Base-by-base conservation (phyloP, 2,329 filamentous ascomycete genomes). In the Trichoderma aggressivum region DNA sequence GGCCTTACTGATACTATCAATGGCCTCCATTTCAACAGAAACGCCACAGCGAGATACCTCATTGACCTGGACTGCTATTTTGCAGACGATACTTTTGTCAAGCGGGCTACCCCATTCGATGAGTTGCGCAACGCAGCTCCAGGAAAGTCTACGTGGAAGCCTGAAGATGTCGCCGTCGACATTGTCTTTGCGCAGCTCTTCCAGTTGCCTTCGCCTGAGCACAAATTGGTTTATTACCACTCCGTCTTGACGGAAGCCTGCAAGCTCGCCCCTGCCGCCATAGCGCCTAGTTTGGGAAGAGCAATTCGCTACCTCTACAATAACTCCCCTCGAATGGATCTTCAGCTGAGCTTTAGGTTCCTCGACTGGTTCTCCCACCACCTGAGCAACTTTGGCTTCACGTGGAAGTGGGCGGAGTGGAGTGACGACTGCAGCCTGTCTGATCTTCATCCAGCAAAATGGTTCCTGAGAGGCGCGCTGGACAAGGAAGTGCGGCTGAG, bases 321-420 rank as follows among this genome's bases (percentile, higher is more conserved):
- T 73, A 94, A 92, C 79, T 85, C 93, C 11, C 90, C 94, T 72
- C 88, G 87, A 3, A 90, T 98, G 85, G 96, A 99, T 78, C 85
- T 98, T 61, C 94, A 98, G 81, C 84, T 99, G 56, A 88, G 86
- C 70, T 92, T 94, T 77, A 89, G 96, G 30, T 98, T 98, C 82
- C 86, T 97, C 79, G 95, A 98, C 80, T 99, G 96, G 96, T 99
- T 99, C 79, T 89, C 95, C 21, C 96, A 99, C 80, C 96, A 99
- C 83, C 84, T 99, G 75, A 98, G 94, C 83, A 99, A 99, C 83
- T 99, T 99, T 79, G 96, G 97, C 67, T 99, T 98, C 80, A 96
- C 96, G 11, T 99, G 96, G 96, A 98, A 98, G 82, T 99, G 96
- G 96, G 91, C 92, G 18, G 96, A 99, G 83, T 99, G 96, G 96